These are phyloP conservation scores for Vicia sativa DNA, from an alignment of 306 rosid species.

Conservation along the genomic window DNA sequence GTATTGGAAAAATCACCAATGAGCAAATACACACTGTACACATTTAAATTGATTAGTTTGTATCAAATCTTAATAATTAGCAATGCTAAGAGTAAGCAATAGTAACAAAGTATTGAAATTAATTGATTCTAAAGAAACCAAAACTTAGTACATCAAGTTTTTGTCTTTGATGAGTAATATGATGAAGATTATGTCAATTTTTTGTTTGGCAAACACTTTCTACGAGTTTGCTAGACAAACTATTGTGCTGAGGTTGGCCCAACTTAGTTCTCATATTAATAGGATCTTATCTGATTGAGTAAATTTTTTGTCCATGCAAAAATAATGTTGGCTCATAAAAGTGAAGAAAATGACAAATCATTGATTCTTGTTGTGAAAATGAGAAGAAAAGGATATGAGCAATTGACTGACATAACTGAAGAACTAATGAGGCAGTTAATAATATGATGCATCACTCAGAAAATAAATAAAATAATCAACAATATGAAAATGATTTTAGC, in stretches of 20 bases:
- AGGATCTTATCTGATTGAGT: background rate
- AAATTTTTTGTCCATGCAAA: no score
- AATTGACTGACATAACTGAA: background rate
- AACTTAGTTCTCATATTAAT: no score
- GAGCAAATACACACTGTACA: background rate
- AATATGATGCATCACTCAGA: background rate
- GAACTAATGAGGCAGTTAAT: background rate
- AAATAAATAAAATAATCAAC: no score
- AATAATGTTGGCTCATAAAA: background rate
- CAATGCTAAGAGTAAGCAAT: background rate
- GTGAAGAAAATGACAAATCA: background rate
- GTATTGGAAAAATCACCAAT: conserved; percentile 27
- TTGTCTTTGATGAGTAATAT: no score
- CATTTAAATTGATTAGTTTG: background rate
- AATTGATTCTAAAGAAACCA: no score
- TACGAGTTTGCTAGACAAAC: no score
- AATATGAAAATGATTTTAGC: background rate
- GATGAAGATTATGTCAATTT: no score
- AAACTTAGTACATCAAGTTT: no score
- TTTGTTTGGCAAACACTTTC: no score
- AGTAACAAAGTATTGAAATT: background rate
- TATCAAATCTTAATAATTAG: conserved; percentile 10
- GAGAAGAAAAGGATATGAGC: background rate
- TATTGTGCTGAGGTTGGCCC: background rate
- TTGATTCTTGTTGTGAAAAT: background rate